phyloP scores from a whole-genome alignment of 176 grass and related monocot species.

The Aegilops umbellulata region DNA sequence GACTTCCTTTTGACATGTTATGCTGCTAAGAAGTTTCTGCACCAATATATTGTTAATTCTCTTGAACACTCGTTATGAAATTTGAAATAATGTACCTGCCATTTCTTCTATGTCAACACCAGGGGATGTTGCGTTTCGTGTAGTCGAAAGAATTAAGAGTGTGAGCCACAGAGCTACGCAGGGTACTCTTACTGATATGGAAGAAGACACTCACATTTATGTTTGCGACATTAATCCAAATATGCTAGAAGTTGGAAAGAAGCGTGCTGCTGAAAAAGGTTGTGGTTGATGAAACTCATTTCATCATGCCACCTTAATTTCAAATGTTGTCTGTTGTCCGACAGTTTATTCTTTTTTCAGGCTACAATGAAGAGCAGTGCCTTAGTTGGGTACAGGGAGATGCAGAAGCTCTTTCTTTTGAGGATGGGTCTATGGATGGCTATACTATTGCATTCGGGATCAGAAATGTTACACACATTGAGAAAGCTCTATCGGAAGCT shows the following conservation, averaged over 20 bases:
- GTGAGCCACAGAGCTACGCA: slow-evolving; percentile 55
- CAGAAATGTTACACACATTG: slow-evolving; percentile 94
- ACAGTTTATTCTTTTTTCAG: slow-evolving; percentile 31
- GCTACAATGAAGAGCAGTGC: slow-evolving; percentile 45
- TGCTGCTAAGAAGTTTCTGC: background rate
- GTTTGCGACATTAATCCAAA: slow-evolving; percentile 94
- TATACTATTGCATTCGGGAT: slow-evolving; percentile 96
- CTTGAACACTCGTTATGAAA: background rate
- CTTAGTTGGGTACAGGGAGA: slow-evolving; percentile 88
- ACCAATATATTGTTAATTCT: background rate
- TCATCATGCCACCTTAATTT: background rate
- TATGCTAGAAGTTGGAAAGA: slow-evolving; percentile 91
- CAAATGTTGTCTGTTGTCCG: slow-evolving; percentile 1
- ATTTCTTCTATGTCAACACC: slow-evolving; percentile 20
- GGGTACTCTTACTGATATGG: slow-evolving; percentile 46
- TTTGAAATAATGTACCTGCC: background rate
- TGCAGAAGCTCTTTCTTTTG: slow-evolving; percentile 86
- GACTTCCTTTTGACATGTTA: background rate
- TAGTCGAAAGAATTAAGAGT: slow-evolving; percentile 75
- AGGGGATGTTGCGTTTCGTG: slow-evolving; percentile 91
- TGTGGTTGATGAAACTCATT: background rate
- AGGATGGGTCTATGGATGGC: slow-evolving; percentile 89
- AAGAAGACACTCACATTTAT: slow-evolving; percentile 87
- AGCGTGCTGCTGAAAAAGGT: slow-evolving; percentile 83
- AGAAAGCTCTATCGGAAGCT: slow-evolving; percentile 86